Base-by-base conservation (phyloP, 495 filamentous ascomycete genomes). In the Extremus antarcticus region DNA sequence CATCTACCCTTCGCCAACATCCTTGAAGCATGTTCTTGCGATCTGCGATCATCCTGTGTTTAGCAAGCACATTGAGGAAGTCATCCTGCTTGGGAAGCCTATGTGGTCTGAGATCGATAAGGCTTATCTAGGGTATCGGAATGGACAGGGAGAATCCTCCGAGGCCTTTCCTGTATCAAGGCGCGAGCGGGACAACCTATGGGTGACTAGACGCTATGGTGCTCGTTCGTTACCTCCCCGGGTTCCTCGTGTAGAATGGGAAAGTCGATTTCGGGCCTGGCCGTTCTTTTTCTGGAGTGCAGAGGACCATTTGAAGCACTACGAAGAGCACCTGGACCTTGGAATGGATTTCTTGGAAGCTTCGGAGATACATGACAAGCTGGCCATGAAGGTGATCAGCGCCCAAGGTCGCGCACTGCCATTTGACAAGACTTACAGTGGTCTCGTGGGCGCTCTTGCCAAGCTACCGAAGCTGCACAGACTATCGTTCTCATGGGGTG, bases 61-160 rank as follows among this genome's bases (percentile, higher is more conserved):
- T 17, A 21, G 24, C 41, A 38, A 22, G 32, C 8, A 49, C 16
- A 38, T 55, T 21, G 17, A 35, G 32, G 53, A 49, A 13, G 22
- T 55, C 25, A 39, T 49, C 23, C 20, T 55, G 23, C 53, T 55
- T 2, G 51, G 40, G 2, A 11, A 54, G 55, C 57, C 61, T 54
- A 58, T 51, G 53, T 62, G 63, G 63, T 59, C 53, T 50, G 63
- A 63, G 57, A 63, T 65, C 60, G 57, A 61, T 50, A 51, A 59
- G 56, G 51, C 55, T 38, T 57, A 16, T 10, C 32, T 16, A 19
- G 50, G 21, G 8, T 9, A 10, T 17, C 50, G 50, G 9, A 39
- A 10, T 17, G 24, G 10, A 16, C 16, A 10, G 22, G 24, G 29
- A 10, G 19, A 15, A 2, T n/a, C n/a, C n/a, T n/a, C n/a, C n/a